Conservation (phyloP, 768 basidiomycete species). For the Tylopilus subfusipes region DNA sequence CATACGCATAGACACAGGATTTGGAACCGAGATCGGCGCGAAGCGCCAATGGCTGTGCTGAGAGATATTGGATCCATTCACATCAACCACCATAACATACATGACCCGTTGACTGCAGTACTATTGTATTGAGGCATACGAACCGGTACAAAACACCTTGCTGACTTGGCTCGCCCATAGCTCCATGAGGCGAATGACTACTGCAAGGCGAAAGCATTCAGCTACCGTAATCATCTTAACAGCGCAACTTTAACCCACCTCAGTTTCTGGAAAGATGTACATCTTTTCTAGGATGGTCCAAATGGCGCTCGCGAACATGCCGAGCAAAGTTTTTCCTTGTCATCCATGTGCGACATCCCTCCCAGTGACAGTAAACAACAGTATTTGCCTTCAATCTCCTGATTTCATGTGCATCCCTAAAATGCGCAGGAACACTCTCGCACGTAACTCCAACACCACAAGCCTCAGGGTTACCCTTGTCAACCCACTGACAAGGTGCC, state of each 20-base stretch:
- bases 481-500: not conserved
- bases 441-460: not conserved
- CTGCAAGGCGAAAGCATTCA: not conserved
- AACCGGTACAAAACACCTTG: too few species aligned
- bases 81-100: too few species aligned
- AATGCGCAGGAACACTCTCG: not conserved
- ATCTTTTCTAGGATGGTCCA: not conserved
- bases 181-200: too few species aligned
- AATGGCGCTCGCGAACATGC: slow-evolving; percentile 6
- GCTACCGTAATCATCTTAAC: not conserved
- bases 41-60: too few species aligned
- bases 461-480: not conserved
- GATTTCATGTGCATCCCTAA: not conserved
- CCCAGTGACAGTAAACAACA: not conserved
- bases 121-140: too few species aligned
- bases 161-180: too few species aligned
- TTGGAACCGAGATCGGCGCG: too few species aligned
- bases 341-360: not conserved
- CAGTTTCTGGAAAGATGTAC: too few species aligned
- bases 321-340: not conserved
- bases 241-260: not conserved
- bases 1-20: too few species aligned
- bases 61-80: too few species aligned
- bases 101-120: too few species aligned
- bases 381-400: not conserved